Evolutionary conservation across 305 asterid genomes (phyloP).

Genomic region (Stenogyne calaminthoides): DNA sequence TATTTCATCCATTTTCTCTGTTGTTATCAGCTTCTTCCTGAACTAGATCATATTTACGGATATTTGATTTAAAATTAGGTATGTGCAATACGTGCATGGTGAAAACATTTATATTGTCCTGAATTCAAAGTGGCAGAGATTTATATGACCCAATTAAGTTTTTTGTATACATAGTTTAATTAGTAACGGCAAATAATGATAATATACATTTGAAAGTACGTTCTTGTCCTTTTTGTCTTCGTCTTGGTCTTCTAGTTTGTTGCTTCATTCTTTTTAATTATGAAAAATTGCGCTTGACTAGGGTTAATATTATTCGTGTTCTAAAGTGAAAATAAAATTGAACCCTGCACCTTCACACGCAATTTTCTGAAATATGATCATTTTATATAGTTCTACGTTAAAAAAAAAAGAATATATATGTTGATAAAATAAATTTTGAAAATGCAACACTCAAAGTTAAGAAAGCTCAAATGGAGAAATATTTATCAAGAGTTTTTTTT

Average conservation of each 20-base stretch:
- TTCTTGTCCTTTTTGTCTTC: background rate
- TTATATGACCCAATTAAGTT: background rate
- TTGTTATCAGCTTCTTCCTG: no score
- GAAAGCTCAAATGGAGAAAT: no score
- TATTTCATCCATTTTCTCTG: no score
- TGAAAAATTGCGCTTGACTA: background rate
- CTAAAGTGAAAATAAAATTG: background rate
- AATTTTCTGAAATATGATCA: no score
- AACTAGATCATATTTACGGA: no score
- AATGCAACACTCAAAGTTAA: no score
- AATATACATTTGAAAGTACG: background rate
- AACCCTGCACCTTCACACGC: background rate
- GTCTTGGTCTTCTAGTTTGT: background rate
- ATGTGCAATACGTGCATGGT: background rate
- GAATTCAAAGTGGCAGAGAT: background rate
- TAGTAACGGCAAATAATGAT: background rate
- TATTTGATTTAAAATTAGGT: no score
- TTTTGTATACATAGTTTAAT: background rate
- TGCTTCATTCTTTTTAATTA: background rate
- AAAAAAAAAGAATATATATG: no score
- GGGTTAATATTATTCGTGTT: background rate
- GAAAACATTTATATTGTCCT: background rate
- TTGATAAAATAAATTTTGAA: no score
- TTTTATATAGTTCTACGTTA: no score
- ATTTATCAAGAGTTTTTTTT: no score